Percentiles rank a stretch among this genome's conserved stretches.
phyloP scores from a whole-genome alignment of 139 green algal species.

The Eudorina sp. region DNA sequence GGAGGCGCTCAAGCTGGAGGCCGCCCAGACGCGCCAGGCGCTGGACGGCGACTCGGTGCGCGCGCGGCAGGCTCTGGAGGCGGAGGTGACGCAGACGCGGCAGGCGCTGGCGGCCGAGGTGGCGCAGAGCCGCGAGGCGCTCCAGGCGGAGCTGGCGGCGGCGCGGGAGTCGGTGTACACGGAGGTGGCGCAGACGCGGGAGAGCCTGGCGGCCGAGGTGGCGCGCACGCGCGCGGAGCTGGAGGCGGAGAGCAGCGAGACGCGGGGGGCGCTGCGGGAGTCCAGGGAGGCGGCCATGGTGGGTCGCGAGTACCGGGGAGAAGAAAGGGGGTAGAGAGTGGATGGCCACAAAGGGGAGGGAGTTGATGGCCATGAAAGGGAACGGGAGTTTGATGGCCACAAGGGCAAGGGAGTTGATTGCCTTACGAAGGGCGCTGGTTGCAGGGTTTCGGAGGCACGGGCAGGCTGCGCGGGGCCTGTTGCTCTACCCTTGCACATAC shows the following conservation, averaged over 20 bases:
- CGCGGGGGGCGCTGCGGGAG: background rate
- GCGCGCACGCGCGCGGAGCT: slow-evolving; percentile 1
- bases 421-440: too few relatives aligned
- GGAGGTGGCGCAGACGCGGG: background rate
- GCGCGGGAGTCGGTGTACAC: background rate
- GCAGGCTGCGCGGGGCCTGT: too few relatives aligned
- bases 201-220: background rate
- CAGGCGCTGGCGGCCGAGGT: slow-evolving; percentile 12
- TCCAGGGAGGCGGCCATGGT: slow-evolving; percentile 7
- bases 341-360: too few relatives aligned
- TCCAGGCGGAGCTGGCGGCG: background rate
- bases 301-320: background rate
- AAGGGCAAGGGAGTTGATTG: too few relatives aligned
- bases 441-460: too few relatives aligned
- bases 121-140: background rate
- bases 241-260: background rate
- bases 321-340: background rate
- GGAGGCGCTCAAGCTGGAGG: background rate
- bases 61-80: background rate
- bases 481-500: too few relatives aligned
- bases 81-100: slow-evolving; percentile 2
- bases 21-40: background rate
- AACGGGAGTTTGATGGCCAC: too few relatives aligned
- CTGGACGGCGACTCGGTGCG: background rate
- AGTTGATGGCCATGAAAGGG: too few relatives aligned